Evolutionary conservation across 192 early-diverging fungal species (phyloP), one percentile per base, ranked within the genome.

Genomic region (Podila epigama): DNA sequence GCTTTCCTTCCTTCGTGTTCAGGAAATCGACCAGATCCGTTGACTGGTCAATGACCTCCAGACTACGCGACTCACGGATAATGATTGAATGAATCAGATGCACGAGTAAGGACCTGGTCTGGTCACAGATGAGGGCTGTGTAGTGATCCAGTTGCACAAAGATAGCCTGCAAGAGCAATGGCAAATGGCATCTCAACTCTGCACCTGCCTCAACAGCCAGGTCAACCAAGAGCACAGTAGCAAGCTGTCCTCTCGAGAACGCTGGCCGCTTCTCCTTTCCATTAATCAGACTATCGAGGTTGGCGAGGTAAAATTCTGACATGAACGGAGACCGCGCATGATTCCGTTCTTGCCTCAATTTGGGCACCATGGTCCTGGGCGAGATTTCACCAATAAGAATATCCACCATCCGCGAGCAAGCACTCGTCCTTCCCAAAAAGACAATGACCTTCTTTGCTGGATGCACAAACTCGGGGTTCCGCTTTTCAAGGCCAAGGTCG

Each of bases 71-170:
- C 70, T 83, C 90, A 51, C 82, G 86, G 51, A 84, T 85, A 37
- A 93, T 83, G 40, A 91, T 88, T 0, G 88, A 86, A 41, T 93
- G 92, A 18, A 94, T 89, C 41, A 97, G 63, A 67, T 94, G 90
- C 50, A 95, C 84, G 20, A 97, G 78, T 18, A 96, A 81, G 31
- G 84, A 79, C 25, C 91, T 83, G 15, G 86, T 86, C 70, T 95
- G 89, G 53, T 95, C 94, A 65, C 92, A 92, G 10, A 92, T 86
- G 29, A 92, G 81, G 9, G 89, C 88, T 29, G 92, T 89, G 28
- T 89, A 84, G 53, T 92, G 89, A 79, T 97, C 95, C 20, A 97
- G 60, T 56, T 96, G 94, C 4, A 96, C 90, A 70, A 93, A 91
- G 10, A 94, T 81, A 13, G 88, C 81, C 66, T 94, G 92, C 0